Evolutionary conservation across 495 filamentous ascomycete species (phyloP).

Genomic region (Bacidia gigantensis): DNA sequence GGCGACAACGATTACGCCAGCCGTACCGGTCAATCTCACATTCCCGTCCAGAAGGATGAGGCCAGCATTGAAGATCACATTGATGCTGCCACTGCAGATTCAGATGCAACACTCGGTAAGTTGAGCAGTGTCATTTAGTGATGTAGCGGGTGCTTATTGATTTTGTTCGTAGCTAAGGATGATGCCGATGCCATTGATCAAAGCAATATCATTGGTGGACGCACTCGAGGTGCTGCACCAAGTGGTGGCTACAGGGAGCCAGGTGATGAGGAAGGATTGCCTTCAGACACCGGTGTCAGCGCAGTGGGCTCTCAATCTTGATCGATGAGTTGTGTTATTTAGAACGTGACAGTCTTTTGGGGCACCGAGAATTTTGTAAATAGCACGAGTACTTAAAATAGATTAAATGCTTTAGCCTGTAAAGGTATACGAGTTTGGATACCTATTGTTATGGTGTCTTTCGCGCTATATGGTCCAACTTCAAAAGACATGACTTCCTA

Average conservation of each 20-base stretch:
- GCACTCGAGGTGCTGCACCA: conserved; percentile 35
- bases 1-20: conserved; percentile 27
- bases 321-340: background rate
- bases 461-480: background rate
- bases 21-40: conserved; percentile 28
- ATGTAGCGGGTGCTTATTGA: background rate
- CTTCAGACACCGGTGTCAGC: background rate
- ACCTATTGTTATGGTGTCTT: too few relatives aligned
- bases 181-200: conserved; percentile 40
- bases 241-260: conserved; percentile 37
- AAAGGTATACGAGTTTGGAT: too few relatives aligned
- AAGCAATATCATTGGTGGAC: conserved; percentile 33
- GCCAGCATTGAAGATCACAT: conserved; percentile 36
- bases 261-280: conserved; percentile 32
- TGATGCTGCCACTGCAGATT: conserved; percentile 29
- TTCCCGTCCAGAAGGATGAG: conserved; percentile 40
- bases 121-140: too few relatives aligned
- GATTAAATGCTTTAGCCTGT: background rate
- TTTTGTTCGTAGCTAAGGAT: conserved; percentile 32
- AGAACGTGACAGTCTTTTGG: background rate
- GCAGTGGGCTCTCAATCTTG: background rate
- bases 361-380: background rate
- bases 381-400: background rate
- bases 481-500: too few relatives aligned
- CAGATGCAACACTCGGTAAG: conserved; percentile 38